phyloP scores from a whole-genome alignment of 352 stramenopile species.

The Phytophthora citricola region DNA sequence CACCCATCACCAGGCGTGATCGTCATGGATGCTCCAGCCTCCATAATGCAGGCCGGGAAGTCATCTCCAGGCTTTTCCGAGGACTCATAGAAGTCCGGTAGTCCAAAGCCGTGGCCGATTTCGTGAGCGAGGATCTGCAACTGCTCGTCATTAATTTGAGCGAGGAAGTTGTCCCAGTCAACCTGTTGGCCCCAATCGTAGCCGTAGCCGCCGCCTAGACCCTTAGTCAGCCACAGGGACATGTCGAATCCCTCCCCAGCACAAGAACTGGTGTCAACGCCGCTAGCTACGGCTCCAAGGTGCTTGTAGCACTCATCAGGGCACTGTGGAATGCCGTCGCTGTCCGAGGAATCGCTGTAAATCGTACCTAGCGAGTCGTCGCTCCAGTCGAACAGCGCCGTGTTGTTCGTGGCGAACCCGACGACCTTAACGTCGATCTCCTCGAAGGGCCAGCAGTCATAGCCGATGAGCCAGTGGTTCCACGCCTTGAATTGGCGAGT shows the following conservation, averaged over 20 bases:
- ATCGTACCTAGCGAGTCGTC: conserved; percentile 42
- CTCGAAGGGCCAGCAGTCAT: background rate
- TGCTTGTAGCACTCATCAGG: conserved; percentile 33
- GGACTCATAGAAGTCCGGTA: conserved; percentile 19
- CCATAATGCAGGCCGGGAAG: conserved; percentile 11
- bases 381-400: conserved; percentile 35
- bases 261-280: background rate
- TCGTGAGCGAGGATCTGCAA: conserved; percentile 36
- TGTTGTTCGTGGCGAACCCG: conserved; percentile 13
- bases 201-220: conserved; percentile 22
- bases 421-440: background rate
- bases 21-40: conserved; percentile 9
- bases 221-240: conserved; percentile 35
- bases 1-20: conserved; percentile 15
- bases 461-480: conserved; percentile 39
- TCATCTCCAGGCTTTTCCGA: conserved; percentile 3
- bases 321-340: conserved; percentile 35
- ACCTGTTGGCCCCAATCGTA: conserved; percentile 14
- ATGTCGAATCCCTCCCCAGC: conserved; percentile 30
- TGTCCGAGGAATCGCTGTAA: conserved; percentile 14
- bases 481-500: conserved; percentile 35
- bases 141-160: conserved; percentile 17
- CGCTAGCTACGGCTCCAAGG: background rate
- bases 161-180: conserved; percentile 29
- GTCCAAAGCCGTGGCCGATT: conserved; percentile 21